Evolutionary conservation across 2,329 filamentous ascomycete genomes (phyloP), one percentile per base, ranked within the genome.

Genomic region (Colletotrichum tropicicola): DNA sequence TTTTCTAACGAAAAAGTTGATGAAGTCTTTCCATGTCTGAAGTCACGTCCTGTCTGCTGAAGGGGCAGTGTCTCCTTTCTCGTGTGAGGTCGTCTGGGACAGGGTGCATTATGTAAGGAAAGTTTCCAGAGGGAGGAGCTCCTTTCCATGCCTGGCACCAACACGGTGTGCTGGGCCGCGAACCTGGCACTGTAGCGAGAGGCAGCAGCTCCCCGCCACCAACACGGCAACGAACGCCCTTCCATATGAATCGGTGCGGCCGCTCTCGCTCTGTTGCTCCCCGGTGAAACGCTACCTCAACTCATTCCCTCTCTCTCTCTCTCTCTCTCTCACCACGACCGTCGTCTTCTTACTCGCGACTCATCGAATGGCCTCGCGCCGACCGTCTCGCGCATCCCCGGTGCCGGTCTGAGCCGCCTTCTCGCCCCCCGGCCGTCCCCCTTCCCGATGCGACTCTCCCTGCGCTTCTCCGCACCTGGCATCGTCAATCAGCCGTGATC

Each of bases 1-100:
- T 61, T 49, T 65, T 61, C 35, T 62, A 45, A 65, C 62, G 58
- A 56, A 65, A 64, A 65, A 65, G 57, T 62, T 48, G 58, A 61
- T 51, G 44, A 62, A 65, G 35, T 52, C 45, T 39, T 41, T 7
- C 41, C 27, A 55, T 21, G 37, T 41, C 8, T 19, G n/a, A n/a
- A n/a, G n/a, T n/a, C n/a, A n/a, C n/a, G n/a, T n/a, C 17, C 5
- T 41, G 15, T 17, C 37, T 41, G 15, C 3, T 41, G 37, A n/a
- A 41, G n/a, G n/a, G n/a, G n/a, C n/a, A n/a, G n/a, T n/a, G n/a
- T n/a, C n/a, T 17, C 4, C 13, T 41, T n/a, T 12, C 4, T 35
- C 12, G 10, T 12, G 15, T 12, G 39, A 43, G 15, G 30, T 25
- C 10, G 48, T 23, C n/a, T n/a, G n/a, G n/a, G n/a, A n/a, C n/a